These are phyloP conservation scores for Copromyces sp. DNA, from an alignment of 495 filamentous ascomycete genomes.

Conservation along the genomic window DNA sequence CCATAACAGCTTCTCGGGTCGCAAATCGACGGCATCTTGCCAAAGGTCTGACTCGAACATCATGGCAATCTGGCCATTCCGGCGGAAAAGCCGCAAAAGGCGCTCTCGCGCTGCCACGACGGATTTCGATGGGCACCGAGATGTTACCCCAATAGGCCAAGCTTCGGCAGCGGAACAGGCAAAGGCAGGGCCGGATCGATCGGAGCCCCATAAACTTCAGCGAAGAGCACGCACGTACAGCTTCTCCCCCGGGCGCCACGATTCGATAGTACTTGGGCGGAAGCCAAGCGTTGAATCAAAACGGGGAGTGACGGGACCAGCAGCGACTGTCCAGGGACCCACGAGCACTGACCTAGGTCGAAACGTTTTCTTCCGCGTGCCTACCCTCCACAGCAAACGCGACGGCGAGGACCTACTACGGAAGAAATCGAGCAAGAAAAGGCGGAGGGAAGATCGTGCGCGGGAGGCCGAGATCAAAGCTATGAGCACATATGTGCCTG, in stretches of 20 bases:
- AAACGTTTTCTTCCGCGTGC: slow-evolving; percentile 40
- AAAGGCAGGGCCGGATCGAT: slow-evolving; percentile 20
- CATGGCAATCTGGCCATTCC: slow-evolving; percentile 74
- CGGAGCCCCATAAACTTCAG: slow-evolving; percentile 37
- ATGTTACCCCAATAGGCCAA: slow-evolving; percentile 5
- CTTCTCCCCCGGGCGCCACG: slow-evolving; percentile 42
- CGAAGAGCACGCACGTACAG: slow-evolving; percentile 40
- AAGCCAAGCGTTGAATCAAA: slow-evolving; percentile 18
- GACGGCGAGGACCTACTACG: slow-evolving; percentile 48
- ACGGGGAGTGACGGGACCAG: slow-evolving; percentile 24
- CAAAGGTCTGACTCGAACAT: background rate
- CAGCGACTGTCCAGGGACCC: slow-evolving; percentile 13
- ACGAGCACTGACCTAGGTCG: slow-evolving; percentile 22
- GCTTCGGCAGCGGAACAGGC: slow-evolving; percentile 11
- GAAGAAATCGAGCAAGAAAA: slow-evolving; percentile 65
- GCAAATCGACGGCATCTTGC: background rate
- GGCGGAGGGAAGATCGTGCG: slow-evolving; percentile 58
- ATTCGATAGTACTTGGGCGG: slow-evolving; percentile 31
- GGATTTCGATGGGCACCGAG: slow-evolving; percentile 20
- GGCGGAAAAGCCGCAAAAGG: slow-evolving; percentile 50
- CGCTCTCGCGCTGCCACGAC: slow-evolving; percentile 29
- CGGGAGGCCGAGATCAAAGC: slow-evolving; percentile 78
- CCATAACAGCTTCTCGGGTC: background rate
- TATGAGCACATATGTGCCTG: slow-evolving; percentile 64
- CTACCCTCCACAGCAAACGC: slow-evolving; percentile 54